Base-by-base conservation (phyloP, 495 filamentous ascomycete genomes). In the Aspergillus ellipticus region DNA sequence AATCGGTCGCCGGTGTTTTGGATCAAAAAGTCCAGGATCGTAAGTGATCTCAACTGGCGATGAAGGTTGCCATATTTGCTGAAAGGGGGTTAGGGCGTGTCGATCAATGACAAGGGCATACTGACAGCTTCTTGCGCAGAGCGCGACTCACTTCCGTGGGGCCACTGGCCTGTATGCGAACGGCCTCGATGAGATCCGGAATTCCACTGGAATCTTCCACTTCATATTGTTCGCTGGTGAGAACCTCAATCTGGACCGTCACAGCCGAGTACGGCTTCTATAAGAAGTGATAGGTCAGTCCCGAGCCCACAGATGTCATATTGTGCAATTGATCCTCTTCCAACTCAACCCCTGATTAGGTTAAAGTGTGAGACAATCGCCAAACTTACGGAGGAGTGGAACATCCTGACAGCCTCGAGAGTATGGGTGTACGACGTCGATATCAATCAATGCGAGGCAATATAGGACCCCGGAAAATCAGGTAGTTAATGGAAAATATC, bases 1-100 rank as follows among this genome's bases (percentile, higher is more conserved):
- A 99, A 97, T 28, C 89, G 84, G 11, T 88, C 81, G 3, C 92
- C 93, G 16, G 90, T 91, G 74, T 97, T 99, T 64, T 96, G 89
- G 28, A 99, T 95, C 21, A 97, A 77, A 42, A 88, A 92, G 68
- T 99, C 94, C 4, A 99, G 85, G 26, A 99, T 87, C 9, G 87
- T 88, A 37, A 99, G 82, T 51, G 95, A 89, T 41, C 95, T 85
- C 6, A 99, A 79, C 68, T 97, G 95, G 16, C 90, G 86, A 67
- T 97, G 92, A 17, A 93, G 75, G 59, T 83, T 96, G 51, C 95
- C 95, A 69, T 99, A 99, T 72, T 97, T 97, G 37, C 87, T 90
- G 57, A 1, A 46, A 6, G 15, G 28, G 6, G 50, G 57, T 65
- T 58, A 64, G 63, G 37, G 5, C 24, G 20, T 35, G n/a, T n/a